Evolutionary conservation across 306 rosid species (phyloP), one percentile per base, ranked within the genome.

Genomic region (Boehmeria nivea): DNA sequence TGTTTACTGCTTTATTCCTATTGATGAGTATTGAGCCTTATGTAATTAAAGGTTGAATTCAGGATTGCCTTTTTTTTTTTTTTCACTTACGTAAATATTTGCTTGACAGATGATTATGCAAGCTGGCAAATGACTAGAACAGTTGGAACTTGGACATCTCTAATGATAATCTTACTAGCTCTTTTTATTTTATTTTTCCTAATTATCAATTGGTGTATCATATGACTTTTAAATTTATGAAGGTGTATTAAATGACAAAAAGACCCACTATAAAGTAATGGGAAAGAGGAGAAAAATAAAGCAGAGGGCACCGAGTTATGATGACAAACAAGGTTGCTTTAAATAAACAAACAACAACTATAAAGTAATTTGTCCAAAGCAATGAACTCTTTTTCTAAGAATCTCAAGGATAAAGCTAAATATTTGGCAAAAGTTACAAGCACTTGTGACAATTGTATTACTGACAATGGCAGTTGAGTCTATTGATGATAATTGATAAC

Each of bases 311-410:
- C 47, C 2, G 3, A 23, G 13, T 57, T 57, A 57, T 57, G 48
- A 21, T 38, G 46, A 39, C 61, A 57, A n/a, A 38, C 61, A 37
- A 37, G 61, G 21, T 57, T 57, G 61, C 61, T 39, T 57, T 57
- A 57, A 17, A 4, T 22, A 20, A 57, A 57, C 49, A 57, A 57
- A 22, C 19, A 56, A 13, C 12, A 6, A 1, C 6, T 14, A 31
- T 31, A 20, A 4, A 36, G 15, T 54, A 8, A 54, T 54, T 31
- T 26, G 28, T 36, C 23, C 25, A 19, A 26, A n/a, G 57, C 39
- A 26, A 36, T 31, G 36, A 31, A 31, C 17, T 37, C 19, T 25
- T 57, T 57, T 37, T n/a, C n/a, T 38, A 6, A 57, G 61, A 39
- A 26, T 56, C 48, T 15, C n/a, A n/a, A n/a, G n/a, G n/a, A n/a